Evolutionary conservation across 768 basidiomycete species (phyloP).

Genomic region (Rhodotorula diobovata): DNA sequence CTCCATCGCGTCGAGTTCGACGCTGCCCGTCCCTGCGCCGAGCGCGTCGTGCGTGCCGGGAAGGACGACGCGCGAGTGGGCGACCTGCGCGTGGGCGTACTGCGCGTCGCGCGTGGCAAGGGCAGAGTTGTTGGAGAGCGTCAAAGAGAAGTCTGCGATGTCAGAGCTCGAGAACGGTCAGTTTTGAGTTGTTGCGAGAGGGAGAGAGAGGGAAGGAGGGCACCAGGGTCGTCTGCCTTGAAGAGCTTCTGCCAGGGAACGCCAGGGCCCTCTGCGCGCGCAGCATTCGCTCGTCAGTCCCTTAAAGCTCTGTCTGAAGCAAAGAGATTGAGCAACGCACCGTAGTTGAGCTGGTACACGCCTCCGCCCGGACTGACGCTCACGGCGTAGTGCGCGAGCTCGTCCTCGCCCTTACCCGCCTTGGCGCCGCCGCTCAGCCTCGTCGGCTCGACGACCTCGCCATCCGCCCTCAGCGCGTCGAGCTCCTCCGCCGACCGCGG

Average conservation of each 20-base stretch:
- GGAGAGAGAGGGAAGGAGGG: background rate
- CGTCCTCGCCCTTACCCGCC: background rate
- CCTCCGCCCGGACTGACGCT: conserved; percentile 79
- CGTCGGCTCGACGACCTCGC: conserved; percentile 12
- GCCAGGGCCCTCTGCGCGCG: conserved; percentile 58
- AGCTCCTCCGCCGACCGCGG: conserved; percentile 49
- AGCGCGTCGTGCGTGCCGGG: conserved; percentile 54
- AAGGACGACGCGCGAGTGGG: conserved; percentile 66
- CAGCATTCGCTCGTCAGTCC: background rate
- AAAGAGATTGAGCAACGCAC: background rate
- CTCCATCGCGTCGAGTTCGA: conserved; percentile 67
- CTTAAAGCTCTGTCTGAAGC: background rate
- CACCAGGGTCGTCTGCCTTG: conserved; percentile 54
- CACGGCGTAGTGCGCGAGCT: conserved; percentile 57
- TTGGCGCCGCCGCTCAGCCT: conserved; percentile 40
- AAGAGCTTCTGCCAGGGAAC: conserved; percentile 83
- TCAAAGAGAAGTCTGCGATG: conserved; percentile 54
- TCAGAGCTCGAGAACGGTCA: background rate
- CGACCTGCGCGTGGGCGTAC: conserved; percentile 68
- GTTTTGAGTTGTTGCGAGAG: background rate
- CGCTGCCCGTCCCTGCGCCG: background rate
- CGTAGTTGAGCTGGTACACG: conserved; percentile 74
- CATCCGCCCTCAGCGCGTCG: background rate
- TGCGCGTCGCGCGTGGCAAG: conserved; percentile 62
- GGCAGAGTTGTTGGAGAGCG: conserved; percentile 65